Evolutionary conservation across 192 early-diverging fungal species (phyloP).

Genomic region (Mortierella claussenii): DNA sequence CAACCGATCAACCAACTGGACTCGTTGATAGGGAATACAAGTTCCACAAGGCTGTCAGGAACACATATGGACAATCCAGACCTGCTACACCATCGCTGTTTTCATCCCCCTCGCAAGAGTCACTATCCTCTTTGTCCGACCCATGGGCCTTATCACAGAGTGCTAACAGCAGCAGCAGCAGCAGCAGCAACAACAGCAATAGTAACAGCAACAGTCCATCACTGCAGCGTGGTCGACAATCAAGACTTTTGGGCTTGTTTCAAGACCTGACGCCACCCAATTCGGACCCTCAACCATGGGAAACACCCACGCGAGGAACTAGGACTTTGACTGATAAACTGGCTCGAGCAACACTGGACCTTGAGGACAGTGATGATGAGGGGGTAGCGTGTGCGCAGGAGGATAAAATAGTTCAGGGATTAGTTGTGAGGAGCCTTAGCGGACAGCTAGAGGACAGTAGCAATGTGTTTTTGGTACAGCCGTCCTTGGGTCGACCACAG

Average conservation of each 20-base stretch:
- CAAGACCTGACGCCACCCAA: background rate
- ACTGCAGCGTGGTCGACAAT: background rate
- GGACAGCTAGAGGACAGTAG: background rate
- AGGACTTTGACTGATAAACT: constrained; percentile 14
- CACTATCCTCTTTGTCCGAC: constrained; percentile 11
- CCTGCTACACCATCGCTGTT: background rate
- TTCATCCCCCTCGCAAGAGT: background rate
- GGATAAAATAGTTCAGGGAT: no score
- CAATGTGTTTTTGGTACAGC: constrained; percentile 5
- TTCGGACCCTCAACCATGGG: constrained; percentile 12
- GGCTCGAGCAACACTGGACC: constrained; percentile 20
- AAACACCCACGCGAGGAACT: constrained; percentile 17
- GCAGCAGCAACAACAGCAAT: background rate
- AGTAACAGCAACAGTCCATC: constrained; percentile 7
- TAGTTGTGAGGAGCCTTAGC: no score
- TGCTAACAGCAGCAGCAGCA: constrained; percentile 2
- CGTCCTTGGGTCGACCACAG: no score
- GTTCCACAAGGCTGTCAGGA: constrained; percentile 24
- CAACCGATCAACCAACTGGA: background rate
- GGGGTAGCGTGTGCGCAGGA: background rate
- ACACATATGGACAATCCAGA: constrained; percentile 35
- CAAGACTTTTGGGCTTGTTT: constrained; percentile 16
- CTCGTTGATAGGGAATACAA: constrained; percentile 26
- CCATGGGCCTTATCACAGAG: no score
- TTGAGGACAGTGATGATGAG: background rate